phyloP scores from a whole-genome alignment of 495 filamentous ascomycete genomes.

The Penicillium silybi region DNA sequence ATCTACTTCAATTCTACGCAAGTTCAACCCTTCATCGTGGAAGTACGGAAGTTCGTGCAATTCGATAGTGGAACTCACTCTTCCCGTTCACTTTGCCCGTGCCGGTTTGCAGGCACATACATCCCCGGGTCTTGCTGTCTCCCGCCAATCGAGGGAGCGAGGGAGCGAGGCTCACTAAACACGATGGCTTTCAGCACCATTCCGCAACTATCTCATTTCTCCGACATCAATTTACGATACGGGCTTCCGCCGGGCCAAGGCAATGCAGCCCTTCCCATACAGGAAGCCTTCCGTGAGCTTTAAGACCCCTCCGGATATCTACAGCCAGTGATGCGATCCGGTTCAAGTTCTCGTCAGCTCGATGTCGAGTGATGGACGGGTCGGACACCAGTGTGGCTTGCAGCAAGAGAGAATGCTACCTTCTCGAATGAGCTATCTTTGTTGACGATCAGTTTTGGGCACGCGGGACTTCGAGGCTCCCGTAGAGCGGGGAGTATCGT shows the following conservation, averaged over 20 bases:
- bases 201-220: conserved; percentile 2
- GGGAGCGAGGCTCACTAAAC: too few species aligned
- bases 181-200: background rate
- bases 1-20: background rate
- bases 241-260: conserved; percentile 29
- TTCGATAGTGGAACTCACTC: too few species aligned
- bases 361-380: background rate
- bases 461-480: background rate
- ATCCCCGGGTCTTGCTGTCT: conserved; percentile 4
- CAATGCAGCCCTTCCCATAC: background rate
- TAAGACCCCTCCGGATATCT: conserved; percentile 1
- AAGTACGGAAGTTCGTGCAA: too few species aligned
- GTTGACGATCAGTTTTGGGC: background rate
- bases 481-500: background rate
- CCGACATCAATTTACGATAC: conserved; percentile 2
- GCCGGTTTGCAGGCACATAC: conserved; percentile 4
- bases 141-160: too few species aligned
- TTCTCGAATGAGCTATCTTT: background rate
- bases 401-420: conserved; percentile 4
- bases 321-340: conserved; percentile 4
- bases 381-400: background rate
- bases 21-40: too few species aligned
- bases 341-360: background rate
- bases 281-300: conserved; percentile 2
- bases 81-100: too few species aligned